phyloP scores from a whole-genome alignment of 1,284 basidiomycete genomes.

The Sparassis latifolia region DNA sequence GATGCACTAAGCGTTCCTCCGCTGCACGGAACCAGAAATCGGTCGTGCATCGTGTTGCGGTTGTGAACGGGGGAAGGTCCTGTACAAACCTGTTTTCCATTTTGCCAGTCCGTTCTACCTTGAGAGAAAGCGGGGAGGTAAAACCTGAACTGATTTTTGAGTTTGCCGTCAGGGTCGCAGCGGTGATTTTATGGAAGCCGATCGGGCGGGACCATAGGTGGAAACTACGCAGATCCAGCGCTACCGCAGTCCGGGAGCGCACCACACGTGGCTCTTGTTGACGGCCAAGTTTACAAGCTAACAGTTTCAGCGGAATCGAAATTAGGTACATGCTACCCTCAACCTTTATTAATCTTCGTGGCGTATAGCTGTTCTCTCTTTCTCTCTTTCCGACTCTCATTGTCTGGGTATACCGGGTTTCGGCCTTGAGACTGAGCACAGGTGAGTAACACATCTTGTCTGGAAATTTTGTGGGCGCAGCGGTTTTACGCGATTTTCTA shows the following conservation, averaged over 20 bases:
- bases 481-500: not conserved
- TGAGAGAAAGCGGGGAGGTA: not conserved
- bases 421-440: not conserved
- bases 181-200: conserved; percentile 12
- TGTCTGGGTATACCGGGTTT: conserved; percentile 4
- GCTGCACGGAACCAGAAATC: too few relatives aligned
- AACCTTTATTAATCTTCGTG: conserved; percentile 17
- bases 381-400: conserved; percentile 16
- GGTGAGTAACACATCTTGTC: not conserved
- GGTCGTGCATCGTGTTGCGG: too few relatives aligned
- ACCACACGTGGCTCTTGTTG: conserved; percentile 6
- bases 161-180: conserved; percentile 15
- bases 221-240: not conserved
- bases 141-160: not conserved
- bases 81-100: too few relatives aligned
- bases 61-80: too few relatives aligned
- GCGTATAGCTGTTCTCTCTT: conserved; percentile 16
- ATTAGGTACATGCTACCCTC: conserved; percentile 18
- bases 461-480: not conserved
- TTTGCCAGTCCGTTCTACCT: not conserved
- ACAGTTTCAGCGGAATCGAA: conserved; percentile 26
- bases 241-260: conserved; percentile 9
- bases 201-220: conserved; percentile 7
- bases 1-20: too few relatives aligned
- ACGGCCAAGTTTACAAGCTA: too few relatives aligned